A percentile compares a stretch with the other conserved stretches of the same genome.
Evolutionary conservation across 495 filamentous ascomycete genomes (phyloP).

Genomic region (Hypoxylon crocopeplum): DNA sequence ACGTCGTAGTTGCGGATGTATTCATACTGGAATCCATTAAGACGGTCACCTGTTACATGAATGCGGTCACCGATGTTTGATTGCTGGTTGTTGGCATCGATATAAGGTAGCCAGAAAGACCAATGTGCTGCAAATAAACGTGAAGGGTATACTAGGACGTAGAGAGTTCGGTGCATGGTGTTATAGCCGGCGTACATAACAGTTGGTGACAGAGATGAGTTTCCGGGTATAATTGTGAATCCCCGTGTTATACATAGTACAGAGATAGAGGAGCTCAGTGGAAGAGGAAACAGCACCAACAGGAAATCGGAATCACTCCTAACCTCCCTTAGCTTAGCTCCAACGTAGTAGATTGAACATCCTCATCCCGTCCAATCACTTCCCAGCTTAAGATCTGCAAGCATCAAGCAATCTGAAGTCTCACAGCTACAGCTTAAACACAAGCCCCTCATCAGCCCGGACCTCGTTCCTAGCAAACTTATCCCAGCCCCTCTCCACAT

Average conservation of each 20-base stretch:
- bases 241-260: too few relatives aligned
- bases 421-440: slow-evolving; percentile 49
- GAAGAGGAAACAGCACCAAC: too few relatives aligned
- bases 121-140: slow-evolving; percentile 18
- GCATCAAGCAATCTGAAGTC: too few relatives aligned
- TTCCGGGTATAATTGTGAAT: too few relatives aligned
- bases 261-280: too few relatives aligned
- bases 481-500: slow-evolving; percentile 55
- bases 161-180: slow-evolving; percentile 14
- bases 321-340: too few relatives aligned
- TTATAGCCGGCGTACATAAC: too few relatives aligned
- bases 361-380: too few relatives aligned
- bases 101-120: slow-evolving; percentile 18
- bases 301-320: too few relatives aligned
- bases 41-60: slow-evolving; percentile 18
- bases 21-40: slow-evolving; percentile 23
- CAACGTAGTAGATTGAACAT: too few relatives aligned
- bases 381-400: too few relatives aligned
- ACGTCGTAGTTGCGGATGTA: slow-evolving; percentile 20
- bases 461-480: slow-evolving; percentile 48
- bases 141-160: slow-evolving; percentile 20
- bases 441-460: slow-evolving; percentile 49
- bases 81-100: not conserved
- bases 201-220: too few relatives aligned
- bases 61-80: slow-evolving; percentile 13